A percentile compares a stretch with the other conserved stretches of the same genome.
Conservation (phyloP, 2,329 filamentous ascomycete species). For the Ceratocystis alfenasii region DNA sequence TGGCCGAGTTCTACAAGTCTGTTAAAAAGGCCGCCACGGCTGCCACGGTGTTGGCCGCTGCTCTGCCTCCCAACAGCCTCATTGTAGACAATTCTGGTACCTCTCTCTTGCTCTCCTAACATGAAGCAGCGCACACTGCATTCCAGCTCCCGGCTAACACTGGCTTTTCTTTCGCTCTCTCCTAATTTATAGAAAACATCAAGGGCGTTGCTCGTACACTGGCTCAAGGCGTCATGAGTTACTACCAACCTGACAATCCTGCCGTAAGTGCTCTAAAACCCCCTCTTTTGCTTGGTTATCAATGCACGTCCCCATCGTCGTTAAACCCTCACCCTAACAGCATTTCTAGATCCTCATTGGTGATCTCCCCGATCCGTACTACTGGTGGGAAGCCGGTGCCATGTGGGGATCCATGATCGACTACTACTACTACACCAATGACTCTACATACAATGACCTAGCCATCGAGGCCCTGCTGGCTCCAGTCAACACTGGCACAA, state of each 20-base stretch:
- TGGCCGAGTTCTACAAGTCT: slow-evolving; percentile 20
- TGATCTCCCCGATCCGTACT: slow-evolving; percentile 55
- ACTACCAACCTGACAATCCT: slow-evolving; percentile 48
- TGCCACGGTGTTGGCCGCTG: slow-evolving; percentile 9
- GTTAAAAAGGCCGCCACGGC: slow-evolving; percentile 9
- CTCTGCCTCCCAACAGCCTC: slow-evolving; percentile 15
- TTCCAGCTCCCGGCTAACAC: slow-evolving; percentile 30
- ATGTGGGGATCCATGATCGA: slow-evolving; percentile 57
- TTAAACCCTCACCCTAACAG: neutral
- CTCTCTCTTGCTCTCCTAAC: neutral
- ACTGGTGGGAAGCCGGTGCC: slow-evolving; percentile 55
- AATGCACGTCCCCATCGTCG: slow-evolving; percentile 21
- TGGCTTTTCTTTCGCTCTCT: slow-evolving; percentile 20
- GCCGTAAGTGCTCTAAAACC: slow-evolving; percentile 2
- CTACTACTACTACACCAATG: slow-evolving; percentile 55
- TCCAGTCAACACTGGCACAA: slow-evolving; percentile 43
- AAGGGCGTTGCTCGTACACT: slow-evolving; percentile 48
- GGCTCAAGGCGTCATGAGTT: slow-evolving; percentile 49
- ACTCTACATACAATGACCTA: slow-evolving; percentile 48
- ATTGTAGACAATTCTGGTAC: slow-evolving; percentile 18
- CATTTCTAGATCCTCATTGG: slow-evolving; percentile 31
- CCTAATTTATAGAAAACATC: slow-evolving; percentile 37
- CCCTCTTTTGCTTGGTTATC: neutral
- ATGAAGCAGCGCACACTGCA: no score
- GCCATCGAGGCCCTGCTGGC: slow-evolving; percentile 47